Evolutionary conservation across 306 rosid species (phyloP), one percentile per base, ranked within the genome.

Genomic region (Vigna reflexopilosa): DNA sequence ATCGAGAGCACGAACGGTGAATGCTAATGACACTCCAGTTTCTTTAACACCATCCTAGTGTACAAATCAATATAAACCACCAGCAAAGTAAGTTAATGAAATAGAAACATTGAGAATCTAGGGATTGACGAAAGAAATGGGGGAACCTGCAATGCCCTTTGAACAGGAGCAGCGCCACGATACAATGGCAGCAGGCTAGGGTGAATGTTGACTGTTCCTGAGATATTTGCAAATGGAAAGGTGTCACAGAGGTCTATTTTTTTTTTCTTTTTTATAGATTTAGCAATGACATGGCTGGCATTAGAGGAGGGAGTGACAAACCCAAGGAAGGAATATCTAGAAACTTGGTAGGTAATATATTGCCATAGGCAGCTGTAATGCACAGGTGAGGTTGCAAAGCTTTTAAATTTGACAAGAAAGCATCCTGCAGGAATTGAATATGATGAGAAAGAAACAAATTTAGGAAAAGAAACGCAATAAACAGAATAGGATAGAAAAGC

Each of bases 91-190:
- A 77, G 8, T 34, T 20, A 4, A 24, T 32, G 66, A 69, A 52
- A 55, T 26, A 59, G 61, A 56, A 63, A 17, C 14, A 77, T 44
- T 44, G 26, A 59, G 40, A 28, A 58, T 38, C 45, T 17, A 34
- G 22, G 65, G 38, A 51, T 20, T 12, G 30, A 80, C 73, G 70
- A 51, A 28, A 73, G 19, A 76, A 49, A 49, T 16, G 22, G 38
- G 55, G 2, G 5, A 61, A 94, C 97, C 98, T 90, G 97, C 82
- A 94, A 79, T 28, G 98, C 95, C 84, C 97, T 83, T 85, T 94
- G 98, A 75, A 94, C 98, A 49, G 97, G 98, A 51, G 98, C 97
- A 76, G 97, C 97, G 68, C 98, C 97, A 24, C 98, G 93, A 72
- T 94, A 94, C 78, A 87, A 70, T 4, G 98, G 98, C 82, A 92